These are phyloP conservation scores for Apiotrichum siamense DNA, from an alignment of 1,284 basidiomycete species.

Conservation along the genomic window DNA sequence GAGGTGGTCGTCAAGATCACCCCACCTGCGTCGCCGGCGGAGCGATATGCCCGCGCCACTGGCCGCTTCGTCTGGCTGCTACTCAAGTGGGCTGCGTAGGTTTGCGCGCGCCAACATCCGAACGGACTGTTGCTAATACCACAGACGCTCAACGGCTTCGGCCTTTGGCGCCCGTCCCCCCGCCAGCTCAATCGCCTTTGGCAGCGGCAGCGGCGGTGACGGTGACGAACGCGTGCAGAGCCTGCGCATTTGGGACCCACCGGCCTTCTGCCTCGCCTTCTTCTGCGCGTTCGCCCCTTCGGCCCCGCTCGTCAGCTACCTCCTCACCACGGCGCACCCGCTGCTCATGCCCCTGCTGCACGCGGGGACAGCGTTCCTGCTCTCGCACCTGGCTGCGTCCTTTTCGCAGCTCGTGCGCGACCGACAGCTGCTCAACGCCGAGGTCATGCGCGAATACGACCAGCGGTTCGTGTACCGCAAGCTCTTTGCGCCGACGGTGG, in stretches of 20 bases:
- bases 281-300: constrained; percentile 43
- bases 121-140: constrained; percentile 2
- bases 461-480: constrained; percentile 43
- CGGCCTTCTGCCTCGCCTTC: constrained; percentile 44
- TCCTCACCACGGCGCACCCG: constrained; percentile 34
- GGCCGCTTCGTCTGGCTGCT: constrained; percentile 9
- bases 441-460: constrained; percentile 48
- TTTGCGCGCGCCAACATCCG: too few species aligned
- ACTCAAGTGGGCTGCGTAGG: constrained; percentile 28
- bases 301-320: constrained; percentile 32
- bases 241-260: constrained; percentile 45
- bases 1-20: background rate
- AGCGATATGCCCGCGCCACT: background rate
- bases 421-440: constrained; percentile 39
- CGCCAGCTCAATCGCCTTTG: background rate
- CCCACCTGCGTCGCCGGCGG: background rate
- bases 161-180: constrained; percentile 25
- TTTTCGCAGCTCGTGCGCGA: constrained; percentile 44
- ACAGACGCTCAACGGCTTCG: constrained; percentile 24
- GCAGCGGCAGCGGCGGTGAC: too few species aligned
- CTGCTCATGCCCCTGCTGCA: constrained; percentile 35
- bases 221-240: constrained; percentile 36
- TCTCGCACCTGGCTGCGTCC: constrained; percentile 32
- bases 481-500: constrained; percentile 37
- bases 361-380: constrained; percentile 27